A percentile compares a stretch with the other conserved stretches of the same genome.
Conservation (phyloP, 2,329 filamentous ascomycete genomes). For the Dissoconium aciculare region DNA sequence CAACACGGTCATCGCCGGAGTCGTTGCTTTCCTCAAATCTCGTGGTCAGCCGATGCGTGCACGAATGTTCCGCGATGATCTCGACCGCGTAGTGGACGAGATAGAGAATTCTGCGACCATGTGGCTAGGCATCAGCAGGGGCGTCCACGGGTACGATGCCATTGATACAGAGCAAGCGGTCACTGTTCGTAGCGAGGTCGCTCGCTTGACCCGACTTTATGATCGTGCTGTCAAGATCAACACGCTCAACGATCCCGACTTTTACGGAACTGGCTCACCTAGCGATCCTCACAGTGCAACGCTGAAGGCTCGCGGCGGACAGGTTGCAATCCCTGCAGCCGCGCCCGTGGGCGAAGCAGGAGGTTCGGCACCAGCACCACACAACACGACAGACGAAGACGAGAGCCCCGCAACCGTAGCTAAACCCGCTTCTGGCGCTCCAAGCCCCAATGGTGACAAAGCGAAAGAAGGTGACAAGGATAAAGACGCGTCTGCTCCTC, state of each 20-base stretch:
- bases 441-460: too few relatives aligned
- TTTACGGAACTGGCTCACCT: constrained; percentile 21
- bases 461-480: too few relatives aligned
- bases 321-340: constrained; percentile 6
- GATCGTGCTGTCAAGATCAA: constrained; percentile 26
- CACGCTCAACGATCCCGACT: constrained; percentile 28
- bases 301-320: constrained; percentile 7
- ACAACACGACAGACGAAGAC: constrained; percentile 2
- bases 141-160: constrained; percentile 32
- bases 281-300: constrained; percentile 14
- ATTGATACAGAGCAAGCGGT: constrained; percentile 31
- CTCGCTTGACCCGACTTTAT: constrained; percentile 24
- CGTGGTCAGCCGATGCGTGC: constrained; percentile 28
- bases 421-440: too few relatives aligned
- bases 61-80: constrained; percentile 28
- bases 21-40: constrained; percentile 28
- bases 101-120: constrained; percentile 29
- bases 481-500: too few relatives aligned
- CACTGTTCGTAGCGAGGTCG: constrained; percentile 27
- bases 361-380: constrained; percentile 3
- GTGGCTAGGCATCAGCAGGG: constrained; percentile 31
- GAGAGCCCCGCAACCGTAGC: constrained; percentile 1
- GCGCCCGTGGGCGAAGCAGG: background rate
- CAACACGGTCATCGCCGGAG: constrained; percentile 29
- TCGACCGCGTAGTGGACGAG: constrained; percentile 28